These are phyloP conservation scores for Acrasis kona DNA, from an alignment of 78 protist species.

Conservation along the genomic window DNA sequence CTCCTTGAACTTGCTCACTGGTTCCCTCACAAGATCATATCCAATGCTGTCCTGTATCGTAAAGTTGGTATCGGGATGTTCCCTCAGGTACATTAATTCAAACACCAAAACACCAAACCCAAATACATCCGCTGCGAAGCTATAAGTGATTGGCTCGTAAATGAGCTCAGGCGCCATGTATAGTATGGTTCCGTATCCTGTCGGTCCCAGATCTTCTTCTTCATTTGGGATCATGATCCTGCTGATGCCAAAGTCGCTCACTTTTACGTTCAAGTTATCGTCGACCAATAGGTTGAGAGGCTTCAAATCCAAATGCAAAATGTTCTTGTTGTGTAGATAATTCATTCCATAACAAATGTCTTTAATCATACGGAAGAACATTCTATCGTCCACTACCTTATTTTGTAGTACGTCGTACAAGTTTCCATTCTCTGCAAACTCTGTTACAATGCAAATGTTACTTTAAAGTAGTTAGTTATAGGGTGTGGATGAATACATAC, in stretches of 20 bases:
- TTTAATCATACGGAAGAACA: not conserved
- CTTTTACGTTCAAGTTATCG: not conserved
- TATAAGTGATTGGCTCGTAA: not conserved
- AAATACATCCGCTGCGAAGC: not conserved
- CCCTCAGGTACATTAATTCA: constrained; percentile 8
- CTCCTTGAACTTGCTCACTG: not conserved
- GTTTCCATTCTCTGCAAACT: not conserved
- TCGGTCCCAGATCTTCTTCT: not conserved
- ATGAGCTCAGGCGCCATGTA: not conserved
- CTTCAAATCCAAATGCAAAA: constrained; percentile 14
- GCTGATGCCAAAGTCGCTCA: not conserved
- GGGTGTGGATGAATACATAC: not conserved
- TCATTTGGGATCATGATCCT: not conserved
- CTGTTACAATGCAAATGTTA: not conserved
- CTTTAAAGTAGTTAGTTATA: not conserved
- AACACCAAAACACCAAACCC: not conserved
- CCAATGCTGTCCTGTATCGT: constrained; percentile 2
- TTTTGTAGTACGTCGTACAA: not conserved
- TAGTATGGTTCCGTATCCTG: not conserved
- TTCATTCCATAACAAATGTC: constrained; percentile 2
- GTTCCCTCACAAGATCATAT: not conserved
- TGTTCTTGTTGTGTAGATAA: constrained; percentile 1
- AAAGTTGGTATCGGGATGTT: constrained; percentile 6
- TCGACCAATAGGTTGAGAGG: not conserved
- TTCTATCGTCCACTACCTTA: not conserved